These are phyloP conservation scores for Penicillium sp. DNA, from an alignment of 2,329 filamentous ascomycete genomes.

Conservation along the genomic window DNA sequence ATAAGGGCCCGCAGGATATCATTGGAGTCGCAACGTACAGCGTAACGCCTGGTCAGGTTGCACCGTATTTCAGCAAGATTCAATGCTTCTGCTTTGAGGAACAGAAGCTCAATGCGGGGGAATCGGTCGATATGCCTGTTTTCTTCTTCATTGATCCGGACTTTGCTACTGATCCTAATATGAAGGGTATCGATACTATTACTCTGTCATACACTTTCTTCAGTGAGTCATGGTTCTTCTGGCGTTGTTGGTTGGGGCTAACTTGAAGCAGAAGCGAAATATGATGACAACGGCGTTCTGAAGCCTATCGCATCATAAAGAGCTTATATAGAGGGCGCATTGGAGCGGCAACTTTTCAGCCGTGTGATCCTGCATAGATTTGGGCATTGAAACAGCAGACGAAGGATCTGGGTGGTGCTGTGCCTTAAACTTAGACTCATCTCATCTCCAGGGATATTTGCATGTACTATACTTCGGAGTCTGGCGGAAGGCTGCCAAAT, in stretches of 20 bases:
- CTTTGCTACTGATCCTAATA: constrained; percentile 83
- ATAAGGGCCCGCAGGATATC: constrained; percentile 84
- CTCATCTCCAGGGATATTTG: constrained; percentile 19
- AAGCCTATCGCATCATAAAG: constrained; percentile 49
- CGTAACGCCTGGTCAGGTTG: constrained; percentile 91
- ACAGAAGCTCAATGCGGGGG: constrained; percentile 87
- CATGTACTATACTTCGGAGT: constrained; percentile 21
- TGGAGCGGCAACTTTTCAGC: neutral
- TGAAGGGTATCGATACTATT: constrained; percentile 91
- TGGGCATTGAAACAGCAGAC: neutral
- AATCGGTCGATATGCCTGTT: constrained; percentile 98
- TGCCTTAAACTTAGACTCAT: neutral
- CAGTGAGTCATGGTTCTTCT: constrained; percentile 57
- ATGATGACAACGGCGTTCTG: constrained; percentile 74
- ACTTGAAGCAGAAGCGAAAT: constrained; percentile 65
- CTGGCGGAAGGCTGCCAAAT: constrained; percentile 1
- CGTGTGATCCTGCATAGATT: neutral
- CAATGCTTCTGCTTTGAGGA: constrained; percentile 99
- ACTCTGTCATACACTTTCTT: constrained; percentile 98
- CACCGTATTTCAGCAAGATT: constrained; percentile 98
- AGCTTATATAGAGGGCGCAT: neutral
- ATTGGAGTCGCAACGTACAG: constrained; percentile 98
- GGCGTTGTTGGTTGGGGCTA: constrained; percentile 3
- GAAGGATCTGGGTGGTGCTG: neutral
- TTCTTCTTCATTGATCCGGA: constrained; percentile 99